These are phyloP conservation scores for Quercus alba DNA, from an alignment of 306 rosid species.

Conservation along the genomic window DNA sequence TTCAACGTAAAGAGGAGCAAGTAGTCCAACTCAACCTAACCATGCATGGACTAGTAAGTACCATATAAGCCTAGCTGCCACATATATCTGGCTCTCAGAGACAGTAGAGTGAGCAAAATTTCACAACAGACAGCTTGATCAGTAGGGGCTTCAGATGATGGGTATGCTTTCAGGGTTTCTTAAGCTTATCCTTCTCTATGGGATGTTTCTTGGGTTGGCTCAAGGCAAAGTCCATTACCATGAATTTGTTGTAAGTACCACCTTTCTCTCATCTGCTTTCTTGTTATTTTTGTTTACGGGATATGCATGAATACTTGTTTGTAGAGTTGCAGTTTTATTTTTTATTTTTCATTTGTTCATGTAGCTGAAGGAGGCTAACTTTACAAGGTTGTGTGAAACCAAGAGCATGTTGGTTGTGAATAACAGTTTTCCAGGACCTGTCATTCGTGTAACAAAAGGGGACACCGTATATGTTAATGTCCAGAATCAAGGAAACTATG, in stretches of 20 bases:
- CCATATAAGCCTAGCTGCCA: too few species aligned
- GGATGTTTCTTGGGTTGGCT: not conserved
- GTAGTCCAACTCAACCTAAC: too few species aligned
- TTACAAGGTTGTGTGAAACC: slow-evolving; percentile 19
- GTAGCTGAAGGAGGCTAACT: slow-evolving; percentile 21
- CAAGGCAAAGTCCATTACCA: slow-evolving; percentile 10
- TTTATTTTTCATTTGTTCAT: not conserved
- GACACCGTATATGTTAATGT: slow-evolving; percentile 24
- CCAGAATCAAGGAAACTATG: slow-evolving; percentile 20
- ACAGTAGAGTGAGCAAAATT: too few species aligned
- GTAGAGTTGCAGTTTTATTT: too few species aligned
- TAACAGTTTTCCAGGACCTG: slow-evolving; percentile 32
- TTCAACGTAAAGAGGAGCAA: too few species aligned
- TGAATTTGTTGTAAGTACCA: slow-evolving; percentile 8
- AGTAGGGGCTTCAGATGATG: not conserved
- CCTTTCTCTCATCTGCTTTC: too few species aligned
- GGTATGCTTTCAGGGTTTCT: not conserved
- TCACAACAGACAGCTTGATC: too few species aligned
- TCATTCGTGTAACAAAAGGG: slow-evolving; percentile 27
- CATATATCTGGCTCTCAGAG: too few species aligned
- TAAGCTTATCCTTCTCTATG: not conserved
- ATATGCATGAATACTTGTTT: too few species aligned
- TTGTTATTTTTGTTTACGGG: too few species aligned
- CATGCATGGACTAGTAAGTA: too few species aligned
- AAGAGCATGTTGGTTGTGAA: slow-evolving; percentile 27